phyloP scores from a whole-genome alignment of 2,329 filamentous ascomycete species.

The Aspergillus latus region DNA sequence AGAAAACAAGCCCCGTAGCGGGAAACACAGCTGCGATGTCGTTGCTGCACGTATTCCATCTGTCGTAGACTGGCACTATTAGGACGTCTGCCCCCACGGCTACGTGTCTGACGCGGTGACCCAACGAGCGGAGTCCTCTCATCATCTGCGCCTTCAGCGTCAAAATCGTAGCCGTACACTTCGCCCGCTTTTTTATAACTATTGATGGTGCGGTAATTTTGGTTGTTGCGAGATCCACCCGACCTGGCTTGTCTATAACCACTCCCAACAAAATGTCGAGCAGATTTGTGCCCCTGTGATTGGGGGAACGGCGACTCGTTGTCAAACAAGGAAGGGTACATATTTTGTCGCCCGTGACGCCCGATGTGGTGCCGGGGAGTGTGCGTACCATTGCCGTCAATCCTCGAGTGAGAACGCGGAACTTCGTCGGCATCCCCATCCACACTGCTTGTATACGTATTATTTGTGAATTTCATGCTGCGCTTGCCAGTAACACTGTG shows the following conservation, averaged over 20 bases:
- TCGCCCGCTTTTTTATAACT: constrained; percentile 60
- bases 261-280: constrained; percentile 51
- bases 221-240: constrained; percentile 64
- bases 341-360: constrained; percentile 70
- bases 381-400: constrained; percentile 54
- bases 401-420: constrained; percentile 61
- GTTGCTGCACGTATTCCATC: constrained; percentile 70
- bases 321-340: constrained; percentile 72
- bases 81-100: constrained; percentile 54
- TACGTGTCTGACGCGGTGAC: constrained; percentile 60
- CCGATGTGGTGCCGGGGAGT: constrained; percentile 75
- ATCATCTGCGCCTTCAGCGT: constrained; percentile 80
- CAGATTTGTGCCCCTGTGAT: constrained; percentile 66
- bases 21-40: constrained; percentile 63
- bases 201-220: constrained; percentile 48
- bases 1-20: constrained; percentile 85
- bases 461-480: constrained; percentile 94
- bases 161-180: constrained; percentile 72
- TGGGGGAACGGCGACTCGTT: constrained; percentile 70
- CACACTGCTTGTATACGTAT: constrained; percentile 64
- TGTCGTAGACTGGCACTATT: constrained; percentile 62
- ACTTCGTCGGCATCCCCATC: constrained; percentile 67
- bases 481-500: constrained; percentile 72
- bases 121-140: constrained; percentile 81
- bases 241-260: constrained; percentile 67